phyloP scores from a whole-genome alignment of 306 rosid species.

The Betula pendula region DNA sequence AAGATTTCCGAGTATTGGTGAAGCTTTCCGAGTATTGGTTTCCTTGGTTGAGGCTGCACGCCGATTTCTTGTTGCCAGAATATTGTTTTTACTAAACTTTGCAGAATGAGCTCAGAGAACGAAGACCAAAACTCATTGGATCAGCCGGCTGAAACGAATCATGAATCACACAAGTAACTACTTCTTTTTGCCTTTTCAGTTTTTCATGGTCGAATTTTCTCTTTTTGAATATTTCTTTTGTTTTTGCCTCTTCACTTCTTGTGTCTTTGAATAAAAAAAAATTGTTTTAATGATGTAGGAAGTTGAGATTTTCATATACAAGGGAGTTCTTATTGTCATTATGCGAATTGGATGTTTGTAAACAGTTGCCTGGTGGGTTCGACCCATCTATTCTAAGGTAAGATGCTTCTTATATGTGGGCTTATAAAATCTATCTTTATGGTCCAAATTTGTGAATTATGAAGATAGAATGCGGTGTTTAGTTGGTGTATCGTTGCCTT shows the following conservation, averaged over 20 bases:
- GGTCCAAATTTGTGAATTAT: neutral
- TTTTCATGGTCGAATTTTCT: neutral
- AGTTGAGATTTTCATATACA: conserved; percentile 50
- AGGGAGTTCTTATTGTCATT: conserved; percentile 80
- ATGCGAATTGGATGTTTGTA: conserved; percentile 74
- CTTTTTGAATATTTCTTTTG: conserved; percentile 5
- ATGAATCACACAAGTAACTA: conserved; percentile 58
- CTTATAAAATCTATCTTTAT: neutral
- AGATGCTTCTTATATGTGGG: conserved; percentile 11
- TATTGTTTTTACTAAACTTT: conserved; percentile 28
- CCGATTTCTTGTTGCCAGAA: conserved; percentile 31
- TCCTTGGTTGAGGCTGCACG: conserved; percentile 25
- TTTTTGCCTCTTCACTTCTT: conserved; percentile 6
- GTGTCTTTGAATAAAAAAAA: conserved; percentile 20
- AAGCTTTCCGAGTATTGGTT: conserved; percentile 17
- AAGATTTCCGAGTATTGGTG: conserved; percentile 18
- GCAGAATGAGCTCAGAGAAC: conserved; percentile 72
- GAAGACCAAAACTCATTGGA: conserved; percentile 44
- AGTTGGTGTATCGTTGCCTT: conserved; percentile 1
- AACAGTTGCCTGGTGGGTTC: conserved; percentile 71
- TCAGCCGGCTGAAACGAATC: conserved; percentile 39
- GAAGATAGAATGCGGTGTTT: conserved; percentile 2
- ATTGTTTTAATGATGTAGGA: conserved; percentile 54
- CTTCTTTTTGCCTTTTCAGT: conserved; percentile 14
- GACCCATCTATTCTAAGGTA: conserved; percentile 80